Base-by-base conservation (phyloP, 2,329 filamentous ascomycete species). In the Capronia americana region DNA sequence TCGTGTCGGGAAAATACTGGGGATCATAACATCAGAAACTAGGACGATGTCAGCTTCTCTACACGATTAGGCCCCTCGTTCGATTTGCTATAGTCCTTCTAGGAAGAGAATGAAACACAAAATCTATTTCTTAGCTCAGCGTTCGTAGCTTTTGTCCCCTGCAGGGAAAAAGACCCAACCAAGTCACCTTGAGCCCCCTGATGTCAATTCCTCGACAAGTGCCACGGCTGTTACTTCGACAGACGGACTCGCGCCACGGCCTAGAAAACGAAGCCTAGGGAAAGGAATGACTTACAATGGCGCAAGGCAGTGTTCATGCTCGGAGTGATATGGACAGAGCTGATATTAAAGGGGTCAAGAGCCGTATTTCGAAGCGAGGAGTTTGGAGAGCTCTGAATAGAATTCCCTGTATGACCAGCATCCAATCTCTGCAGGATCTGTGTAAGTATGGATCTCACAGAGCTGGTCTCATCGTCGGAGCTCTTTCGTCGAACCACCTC, bases 21-120 rank as follows among this genome's bases (percentile, higher is more conserved):
- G 64, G 26, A 66, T 48, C 64, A 66, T 66, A 38, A 66, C 64
- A 56, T 66, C 64, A 46, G 64, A 66, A 57, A 66, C 64, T 66
- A 30, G 50, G 5, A 26, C 2, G 38, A 54, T n/a, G 48, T 62
- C 38, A 62, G 38, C 24, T 12, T 62, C 38, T 61, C 41, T 24
- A 23, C n/a, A 38, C 51, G 6, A 4, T 23, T 26, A 17, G 28
- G 23, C 8, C 55, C 3, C 17, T 20, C 14, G n/a, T 30, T 10
- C 24, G 14, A n/a, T 34, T 28, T 12, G 26, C 53, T n/a, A 32
- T n/a, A 20, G 3, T n/a, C 4, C 7, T 20, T 20, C 28, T 10
- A 20, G 53, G 8, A 34, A n/a, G 38, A 44, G 38, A n/a, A 8
- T n/a, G 38, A 20, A n/a, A 44, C 17, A 44, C 6, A n/a, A 8